Evolutionary conservation across 768 basidiomycete species (phyloP), one percentile per base, ranked within the genome.

Genomic region (Coprinopsis strossmayeri): DNA sequence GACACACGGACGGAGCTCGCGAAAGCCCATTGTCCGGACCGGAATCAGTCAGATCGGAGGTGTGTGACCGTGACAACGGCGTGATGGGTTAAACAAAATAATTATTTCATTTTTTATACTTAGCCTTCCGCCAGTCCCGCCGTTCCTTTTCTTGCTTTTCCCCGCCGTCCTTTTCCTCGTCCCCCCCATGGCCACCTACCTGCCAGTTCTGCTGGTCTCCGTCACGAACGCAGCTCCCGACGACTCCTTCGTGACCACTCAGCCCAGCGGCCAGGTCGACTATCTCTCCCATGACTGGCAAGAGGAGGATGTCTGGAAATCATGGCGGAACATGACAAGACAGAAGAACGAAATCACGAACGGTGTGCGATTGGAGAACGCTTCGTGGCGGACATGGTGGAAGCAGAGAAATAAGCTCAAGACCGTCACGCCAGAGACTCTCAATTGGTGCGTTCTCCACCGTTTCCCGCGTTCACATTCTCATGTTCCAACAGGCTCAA

Each of bases 371-470:
- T 79, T 99, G 49, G 96, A 99, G 74, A 99, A 99, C 60, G 96
- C 96, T 7, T 91, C 87, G 52, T 99, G 95, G 95, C 73, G 95
- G 34, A 98, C 94, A 1, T 99, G 95, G 95, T 97, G 94, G 85
- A 97, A 98, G 69, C 94, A 97, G 77, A 75, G 95, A 53, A 96
- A 96, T 59, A 89, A 93, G 55, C 78, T 99, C 53, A 90, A 86
- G 71, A 99, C 95, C 0, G 77, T 99, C 63, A 87, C 84, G 21
- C 95, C 95, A 50, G 96, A 99, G 72, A 96, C 94, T 2, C 81
- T 99, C 58, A 99, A 99, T 66, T 99, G 95, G 95, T 97, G 60
- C 59, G 87, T 66, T 34, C 35, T 18, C 24, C 51, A 42, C 28
- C 34, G 49, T 46, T 3, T 51, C 35, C 46, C 51, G 38, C 43